phyloP scores from a whole-genome alignment of 2,329 filamentous ascomycete species.

The Dothideomycetidae sp. region DNA sequence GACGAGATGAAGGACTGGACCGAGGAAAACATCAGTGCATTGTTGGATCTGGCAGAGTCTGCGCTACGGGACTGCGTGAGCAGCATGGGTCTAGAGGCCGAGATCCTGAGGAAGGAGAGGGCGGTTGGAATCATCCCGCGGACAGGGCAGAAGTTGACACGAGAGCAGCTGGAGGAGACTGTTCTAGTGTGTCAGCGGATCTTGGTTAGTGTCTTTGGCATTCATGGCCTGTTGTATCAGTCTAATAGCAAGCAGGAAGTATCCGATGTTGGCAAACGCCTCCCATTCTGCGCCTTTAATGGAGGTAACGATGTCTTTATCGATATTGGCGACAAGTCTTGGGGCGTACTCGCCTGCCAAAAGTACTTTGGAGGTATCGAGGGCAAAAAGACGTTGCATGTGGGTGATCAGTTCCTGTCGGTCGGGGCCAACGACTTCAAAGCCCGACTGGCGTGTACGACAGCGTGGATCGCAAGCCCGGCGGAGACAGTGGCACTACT shows the following conservation, averaged over 20 bases:
- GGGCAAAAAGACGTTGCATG: slow-evolving; percentile 72
- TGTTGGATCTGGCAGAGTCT: slow-evolving; percentile 81
- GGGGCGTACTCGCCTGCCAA: slow-evolving; percentile 88
- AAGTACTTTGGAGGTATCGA: slow-evolving; percentile 68
- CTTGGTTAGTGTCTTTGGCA: slow-evolving; percentile 31
- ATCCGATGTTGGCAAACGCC: slow-evolving; percentile 47
- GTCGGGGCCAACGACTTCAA: slow-evolving; percentile 97
- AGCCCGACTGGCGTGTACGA: slow-evolving; percentile 79
- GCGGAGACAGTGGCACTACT: slow-evolving; percentile 78
- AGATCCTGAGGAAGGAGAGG: slow-evolving; percentile 74
- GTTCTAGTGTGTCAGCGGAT: slow-evolving; percentile 89
- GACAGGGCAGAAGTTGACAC: slow-evolving; percentile 38
- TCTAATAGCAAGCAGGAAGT: slow-evolving; percentile 42
- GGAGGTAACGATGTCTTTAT: slow-evolving; percentile 96
- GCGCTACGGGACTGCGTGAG: slow-evolving; percentile 70
- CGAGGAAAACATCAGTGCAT: slow-evolving; percentile 57
- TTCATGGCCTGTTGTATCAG: neutral
- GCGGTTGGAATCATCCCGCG: slow-evolving; percentile 37
- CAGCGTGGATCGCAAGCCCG: slow-evolving; percentile 92
- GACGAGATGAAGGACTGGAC: slow-evolving; percentile 66
- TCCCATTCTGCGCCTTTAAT: slow-evolving; percentile 97
- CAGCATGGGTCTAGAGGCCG: slow-evolving; percentile 65
- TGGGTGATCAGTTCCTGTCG: slow-evolving; percentile 90
- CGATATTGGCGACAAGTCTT: slow-evolving; percentile 95
- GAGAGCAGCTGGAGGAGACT: slow-evolving; percentile 89